Percentiles rank a stretch among this genome's conserved stretches.
Evolutionary conservation across 306 rosid species (phyloP).

Genomic region (Quercus glauca): DNA sequence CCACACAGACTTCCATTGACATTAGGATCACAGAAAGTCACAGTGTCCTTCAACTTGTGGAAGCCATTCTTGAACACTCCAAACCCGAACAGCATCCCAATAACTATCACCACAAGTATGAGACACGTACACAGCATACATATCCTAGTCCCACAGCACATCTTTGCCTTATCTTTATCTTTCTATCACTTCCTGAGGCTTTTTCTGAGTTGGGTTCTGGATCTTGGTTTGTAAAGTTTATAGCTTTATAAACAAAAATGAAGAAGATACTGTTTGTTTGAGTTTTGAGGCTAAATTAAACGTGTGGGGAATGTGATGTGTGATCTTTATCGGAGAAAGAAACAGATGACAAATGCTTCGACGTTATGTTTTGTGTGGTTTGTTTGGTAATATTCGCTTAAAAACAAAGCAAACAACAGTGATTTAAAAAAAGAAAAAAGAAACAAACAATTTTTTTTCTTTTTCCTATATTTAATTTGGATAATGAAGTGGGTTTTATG

Average conservation of each 20-base stretch:
- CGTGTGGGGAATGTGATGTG: conserved; percentile 6
- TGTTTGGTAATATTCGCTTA: no score
- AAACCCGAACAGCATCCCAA: conserved; percentile 67
- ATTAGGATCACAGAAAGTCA: conserved; percentile 39
- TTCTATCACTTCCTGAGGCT: neutral
- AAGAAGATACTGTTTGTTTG: neutral
- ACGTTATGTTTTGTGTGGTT: no score
- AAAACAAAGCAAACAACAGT: no score
- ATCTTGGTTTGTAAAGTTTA: neutral
- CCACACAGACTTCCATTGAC: conserved; percentile 30
- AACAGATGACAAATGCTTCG: no score
- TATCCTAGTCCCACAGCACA: conserved; percentile 53
- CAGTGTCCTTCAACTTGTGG: conserved; percentile 58
- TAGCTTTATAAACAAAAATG: no score
- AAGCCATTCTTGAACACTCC: conserved; percentile 82
- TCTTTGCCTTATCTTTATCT: neutral
- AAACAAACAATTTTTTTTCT: no score
- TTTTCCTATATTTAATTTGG: no score
- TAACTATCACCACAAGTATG: conserved; percentile 40
- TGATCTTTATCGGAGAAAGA: neutral
- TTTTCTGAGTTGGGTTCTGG: conserved; percentile 4
- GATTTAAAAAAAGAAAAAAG: no score
- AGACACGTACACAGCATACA: conserved; percentile 79
- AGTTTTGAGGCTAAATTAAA: neutral
- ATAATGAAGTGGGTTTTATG: no score